Conservation (phyloP, 352 stramenopile species). For the Phytophthora pini region DNA sequence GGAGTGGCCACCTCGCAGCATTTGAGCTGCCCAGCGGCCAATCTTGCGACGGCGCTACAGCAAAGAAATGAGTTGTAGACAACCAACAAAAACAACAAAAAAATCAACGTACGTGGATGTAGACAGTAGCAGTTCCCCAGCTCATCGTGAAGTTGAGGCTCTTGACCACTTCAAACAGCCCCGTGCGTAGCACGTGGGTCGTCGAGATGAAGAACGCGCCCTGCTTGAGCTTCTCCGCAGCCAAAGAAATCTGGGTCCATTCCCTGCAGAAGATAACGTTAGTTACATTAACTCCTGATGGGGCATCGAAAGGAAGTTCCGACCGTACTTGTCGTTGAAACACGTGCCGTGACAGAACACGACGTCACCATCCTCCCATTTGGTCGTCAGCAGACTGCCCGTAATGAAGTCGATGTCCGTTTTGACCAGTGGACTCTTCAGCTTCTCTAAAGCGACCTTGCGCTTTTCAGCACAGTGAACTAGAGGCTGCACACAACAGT, state of each 20-base stretch:
- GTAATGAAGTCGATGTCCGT: conserved; percentile 83
- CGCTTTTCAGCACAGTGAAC: conserved; percentile 82
- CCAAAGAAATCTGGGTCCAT: conserved; percentile 80
- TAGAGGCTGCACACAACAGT: conserved; percentile 49
- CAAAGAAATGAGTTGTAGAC: background rate
- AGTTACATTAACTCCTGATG: background rate
- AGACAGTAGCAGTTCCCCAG: conserved; percentile 83
- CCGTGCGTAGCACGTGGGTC: conserved; percentile 77
- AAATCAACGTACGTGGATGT: conserved; percentile 75
- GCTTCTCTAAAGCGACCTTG: conserved; percentile 56
- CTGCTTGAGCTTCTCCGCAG: conserved; percentile 85
- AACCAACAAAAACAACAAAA: background rate
- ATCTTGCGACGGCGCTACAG: conserved; percentile 79
- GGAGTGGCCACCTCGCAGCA: conserved; percentile 79
- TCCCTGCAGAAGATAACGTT: conserved; percentile 47
- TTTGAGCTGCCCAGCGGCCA: conserved; percentile 84
- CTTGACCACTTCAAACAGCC: conserved; percentile 86
- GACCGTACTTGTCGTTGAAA: conserved; percentile 79
- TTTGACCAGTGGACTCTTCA: conserved; percentile 40
- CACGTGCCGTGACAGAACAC: conserved; percentile 88
- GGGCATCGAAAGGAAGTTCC: background rate
- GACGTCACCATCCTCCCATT: conserved; percentile 80
- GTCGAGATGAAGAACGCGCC: conserved; percentile 87
- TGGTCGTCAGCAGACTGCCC: conserved; percentile 63
- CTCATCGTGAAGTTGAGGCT: conserved; percentile 81